A percentile compares a stretch with the other conserved stretches of the same genome.
Conservation (phyloP, 805 yeast genomes). For the Wickerhamiella bombiphila region DNA sequence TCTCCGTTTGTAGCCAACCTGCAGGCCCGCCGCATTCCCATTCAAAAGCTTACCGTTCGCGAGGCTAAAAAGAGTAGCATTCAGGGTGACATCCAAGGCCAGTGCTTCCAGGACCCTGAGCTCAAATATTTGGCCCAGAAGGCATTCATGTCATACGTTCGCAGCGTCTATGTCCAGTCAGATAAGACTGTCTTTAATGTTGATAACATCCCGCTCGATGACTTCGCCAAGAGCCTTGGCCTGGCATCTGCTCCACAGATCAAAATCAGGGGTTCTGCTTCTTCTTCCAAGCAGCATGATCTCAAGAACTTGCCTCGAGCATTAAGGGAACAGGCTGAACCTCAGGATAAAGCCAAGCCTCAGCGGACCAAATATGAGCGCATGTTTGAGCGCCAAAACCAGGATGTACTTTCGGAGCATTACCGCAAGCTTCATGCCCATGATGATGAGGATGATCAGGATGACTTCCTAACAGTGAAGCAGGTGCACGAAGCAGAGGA, state of each 20-base stretch:
- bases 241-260: conserved; percentile 93
- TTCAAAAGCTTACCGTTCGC: conserved; percentile 59
- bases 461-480: conserved; percentile 67
- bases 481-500: conserved; percentile 51
- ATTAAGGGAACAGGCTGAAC: conserved; percentile 29
- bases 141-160: conserved; percentile 82
- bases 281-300: conserved; percentile 19
- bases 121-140: conserved; percentile 88
- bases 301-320: conserved; percentile 66
- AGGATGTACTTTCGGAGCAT: conserved; percentile 80
- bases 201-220: conserved; percentile 63
- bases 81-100: conserved; percentile 69
- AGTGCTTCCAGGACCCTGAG: conserved; percentile 83
- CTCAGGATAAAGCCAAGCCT: conserved; percentile 30
- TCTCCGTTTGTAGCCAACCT: conserved; percentile 50
- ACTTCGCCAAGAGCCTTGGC: conserved; percentile 76
- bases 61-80: conserved; percentile 61
- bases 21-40: conserved; percentile 47
- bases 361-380: conserved; percentile 82
- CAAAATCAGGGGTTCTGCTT: conserved; percentile 45
- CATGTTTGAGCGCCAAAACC: conserved; percentile 91
- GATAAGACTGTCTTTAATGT: conserved; percentile 77
- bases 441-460: conserved; percentile 18
- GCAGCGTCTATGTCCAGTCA: conserved; percentile 71
- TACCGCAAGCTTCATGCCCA: conserved; percentile 46